These are phyloP conservation scores for Cudoniella acicularis DNA, from an alignment of 495 filamentous ascomycete genomes.

Conservation along the genomic window DNA sequence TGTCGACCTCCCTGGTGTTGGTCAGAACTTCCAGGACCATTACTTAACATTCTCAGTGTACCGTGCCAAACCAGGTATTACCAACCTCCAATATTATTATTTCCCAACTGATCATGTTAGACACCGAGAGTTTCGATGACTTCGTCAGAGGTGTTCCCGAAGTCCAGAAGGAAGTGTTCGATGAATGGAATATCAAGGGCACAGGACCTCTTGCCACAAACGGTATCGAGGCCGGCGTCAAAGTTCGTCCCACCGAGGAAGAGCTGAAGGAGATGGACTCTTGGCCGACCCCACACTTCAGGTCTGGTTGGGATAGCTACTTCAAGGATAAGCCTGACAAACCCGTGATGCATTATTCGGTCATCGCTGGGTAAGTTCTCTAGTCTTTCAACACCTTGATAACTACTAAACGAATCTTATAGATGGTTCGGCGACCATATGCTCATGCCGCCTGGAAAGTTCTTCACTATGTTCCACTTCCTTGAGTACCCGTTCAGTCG, in stretches of 20 bases:
- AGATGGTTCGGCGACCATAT: slow-evolving; percentile 65
- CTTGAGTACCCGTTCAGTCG: slow-evolving; percentile 80
- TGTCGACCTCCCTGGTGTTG: slow-evolving; percentile 77
- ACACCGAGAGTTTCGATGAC: slow-evolving; percentile 76
- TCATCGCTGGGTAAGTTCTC: slow-evolving; percentile 52
- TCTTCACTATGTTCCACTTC: slow-evolving; percentile 89
- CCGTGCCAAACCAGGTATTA: slow-evolving; percentile 61
- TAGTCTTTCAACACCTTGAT: background rate
- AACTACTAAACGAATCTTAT: slow-evolving; percentile 12
- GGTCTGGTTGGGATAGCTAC: slow-evolving; percentile 70
- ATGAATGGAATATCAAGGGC: slow-evolving; percentile 77
- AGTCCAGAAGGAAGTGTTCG: slow-evolving; percentile 63
- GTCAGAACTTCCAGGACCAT: slow-evolving; percentile 79
- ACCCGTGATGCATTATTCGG: slow-evolving; percentile 79
- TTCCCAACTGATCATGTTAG: slow-evolving; percentile 6
- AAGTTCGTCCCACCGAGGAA: slow-evolving; percentile 66
- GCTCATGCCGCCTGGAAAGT: slow-evolving; percentile 71
- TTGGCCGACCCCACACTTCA: slow-evolving; percentile 66
- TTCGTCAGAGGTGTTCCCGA: slow-evolving; percentile 72
- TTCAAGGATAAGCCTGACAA: slow-evolving; percentile 85
- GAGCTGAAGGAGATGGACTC: slow-evolving; percentile 65
- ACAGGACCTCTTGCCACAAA: slow-evolving; percentile 80
- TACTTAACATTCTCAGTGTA: slow-evolving; percentile 77
- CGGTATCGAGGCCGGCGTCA: slow-evolving; percentile 80
- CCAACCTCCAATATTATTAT: background rate